phyloP scores from a whole-genome alignment of 768 basidiomycete genomes.

The Chalciporus chontae region DNA sequence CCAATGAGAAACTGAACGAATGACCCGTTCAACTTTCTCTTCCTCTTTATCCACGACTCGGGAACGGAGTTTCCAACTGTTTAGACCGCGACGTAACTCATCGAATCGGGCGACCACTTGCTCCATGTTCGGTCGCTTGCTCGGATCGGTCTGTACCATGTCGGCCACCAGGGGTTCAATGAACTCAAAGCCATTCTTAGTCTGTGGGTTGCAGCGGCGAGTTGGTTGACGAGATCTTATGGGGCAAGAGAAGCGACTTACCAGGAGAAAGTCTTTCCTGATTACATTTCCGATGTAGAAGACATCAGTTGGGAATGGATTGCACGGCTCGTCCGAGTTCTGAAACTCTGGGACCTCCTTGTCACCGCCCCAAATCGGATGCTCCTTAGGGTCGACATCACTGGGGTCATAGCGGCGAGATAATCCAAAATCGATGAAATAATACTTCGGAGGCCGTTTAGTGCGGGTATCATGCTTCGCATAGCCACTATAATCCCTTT shows the following conservation, averaged over 20 bases:
- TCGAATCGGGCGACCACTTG: constrained; percentile 32
- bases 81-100: constrained; percentile 13
- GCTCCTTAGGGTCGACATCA: constrained; percentile 25
- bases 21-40: background rate
- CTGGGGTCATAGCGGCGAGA: constrained; percentile 30
- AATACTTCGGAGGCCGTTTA: constrained; percentile 16
- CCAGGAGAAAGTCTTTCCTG: constrained; percentile 30
- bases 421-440: constrained; percentile 32
- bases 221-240: background rate
- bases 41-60: constrained; percentile 11
- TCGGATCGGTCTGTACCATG: constrained; percentile 36
- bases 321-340: constrained; percentile 15
- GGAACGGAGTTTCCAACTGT: constrained; percentile 25
- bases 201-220: constrained; percentile 1
- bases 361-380: constrained; percentile 39
- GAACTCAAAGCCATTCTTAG: constrained; percentile 20
- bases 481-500: constrained; percentile 14
- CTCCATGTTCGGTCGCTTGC: constrained; percentile 35
- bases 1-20: constrained; percentile 21
- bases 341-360: constrained; percentile 39
- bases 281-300: constrained; percentile 42
- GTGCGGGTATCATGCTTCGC: constrained; percentile 31
- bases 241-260: constrained; percentile 10
- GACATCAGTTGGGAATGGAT: constrained; percentile 44
- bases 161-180: constrained; percentile 29